Base-by-base conservation (phyloP, 2,329 filamentous ascomycete species). In the Sclerotinia trifoliorum region DNA sequence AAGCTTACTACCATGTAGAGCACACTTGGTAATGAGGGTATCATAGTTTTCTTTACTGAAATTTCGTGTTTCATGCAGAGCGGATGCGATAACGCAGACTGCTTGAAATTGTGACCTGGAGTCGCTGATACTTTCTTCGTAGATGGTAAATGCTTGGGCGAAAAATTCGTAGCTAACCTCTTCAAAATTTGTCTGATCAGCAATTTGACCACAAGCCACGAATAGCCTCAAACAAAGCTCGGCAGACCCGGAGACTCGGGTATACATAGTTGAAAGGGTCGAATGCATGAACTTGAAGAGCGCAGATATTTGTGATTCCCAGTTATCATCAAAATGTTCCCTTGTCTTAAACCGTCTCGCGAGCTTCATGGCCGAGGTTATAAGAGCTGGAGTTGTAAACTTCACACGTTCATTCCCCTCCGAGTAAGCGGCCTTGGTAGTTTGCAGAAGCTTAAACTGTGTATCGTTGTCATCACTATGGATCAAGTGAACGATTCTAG, bases 11-110 rank as follows among this genome's bases (percentile, higher is more conserved):
- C 95, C 94, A 77, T 99, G 96, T 73, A 98, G 85, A 3, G 96
- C 94, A 73, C 93, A 96, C 80, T 99, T 99, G 13, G 95, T 99
- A 77, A 99, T 99, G 46, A 99, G 84, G 0, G 95, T 99, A 79
- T 99, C 96, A 80, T 98, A 99, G 77, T 98, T 99, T 80, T 99
- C 95, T 78, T 94, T 94, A 71, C 92, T 90, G 78, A 99, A 99
- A 76, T 94, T 90, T 69, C 94, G 86, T 17, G 93, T 94, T 72
- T 93, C 90, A 77, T 97, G 94, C 68, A 99, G 83, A 6, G 92
- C 93, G 68, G 91, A 92, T 2, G 94, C 93, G 75, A 99, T 93
- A 51, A 97, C 90, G 74, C 94, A 97, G 0, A 99, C 95, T 1
- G 95, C 94, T 81, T 99, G 95, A 83, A 98, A 99, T 78, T 99